A percentile compares a stretch with the other conserved stretches of the same genome.
Evolutionary conservation across 352 stramenopile genomes (phyloP).

Genomic region (Phytophthora foliorum): DNA sequence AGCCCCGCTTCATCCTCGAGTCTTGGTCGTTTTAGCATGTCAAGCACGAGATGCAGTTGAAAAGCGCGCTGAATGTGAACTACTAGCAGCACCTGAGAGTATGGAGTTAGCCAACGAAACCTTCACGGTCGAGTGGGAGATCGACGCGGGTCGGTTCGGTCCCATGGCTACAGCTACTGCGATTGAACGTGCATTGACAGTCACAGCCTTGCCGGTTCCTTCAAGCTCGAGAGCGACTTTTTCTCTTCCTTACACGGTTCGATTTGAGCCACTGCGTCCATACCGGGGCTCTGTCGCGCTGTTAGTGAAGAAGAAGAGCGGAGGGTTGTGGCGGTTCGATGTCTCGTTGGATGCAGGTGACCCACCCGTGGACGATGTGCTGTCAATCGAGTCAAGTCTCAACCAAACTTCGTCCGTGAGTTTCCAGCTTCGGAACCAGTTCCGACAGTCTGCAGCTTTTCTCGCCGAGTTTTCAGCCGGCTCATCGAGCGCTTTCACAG

Average conservation of each 20-base stretch:
- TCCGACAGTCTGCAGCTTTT: constrained; percentile 78
- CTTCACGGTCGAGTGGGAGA: constrained; percentile 74
- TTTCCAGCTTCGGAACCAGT: constrained; percentile 92
- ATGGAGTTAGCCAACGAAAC: constrained; percentile 55
- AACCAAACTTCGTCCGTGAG: constrained; percentile 87
- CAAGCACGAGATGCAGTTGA: constrained; percentile 74
- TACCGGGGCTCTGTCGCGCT: constrained; percentile 84
- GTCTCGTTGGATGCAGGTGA: constrained; percentile 84
- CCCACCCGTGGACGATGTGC: constrained; percentile 86
- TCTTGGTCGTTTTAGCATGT: constrained; percentile 65
- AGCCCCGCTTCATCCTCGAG: constrained; percentile 66
- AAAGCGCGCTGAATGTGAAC: constrained; percentile 68
- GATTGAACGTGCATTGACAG: constrained; percentile 64
- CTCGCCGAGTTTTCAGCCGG: constrained; percentile 89
- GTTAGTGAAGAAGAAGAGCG: constrained; percentile 81
- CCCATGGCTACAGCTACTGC: constrained; percentile 49
- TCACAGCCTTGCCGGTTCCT: constrained; percentile 40
- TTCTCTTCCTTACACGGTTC: constrained; percentile 60
- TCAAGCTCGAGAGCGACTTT: constrained; percentile 3
- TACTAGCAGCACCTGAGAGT: constrained; percentile 59
- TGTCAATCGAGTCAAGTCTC: constrained; percentile 89
- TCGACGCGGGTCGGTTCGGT: constrained; percentile 65
- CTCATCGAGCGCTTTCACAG: constrained; percentile 90
- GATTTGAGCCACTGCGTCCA: constrained; percentile 89
- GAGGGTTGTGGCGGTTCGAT: constrained; percentile 90